Percentiles rank a stretch among this genome's conserved stretches.
phyloP scores from a whole-genome alignment of 1,139 yeast species.

The Entelexis paramagnoliae region DNA sequence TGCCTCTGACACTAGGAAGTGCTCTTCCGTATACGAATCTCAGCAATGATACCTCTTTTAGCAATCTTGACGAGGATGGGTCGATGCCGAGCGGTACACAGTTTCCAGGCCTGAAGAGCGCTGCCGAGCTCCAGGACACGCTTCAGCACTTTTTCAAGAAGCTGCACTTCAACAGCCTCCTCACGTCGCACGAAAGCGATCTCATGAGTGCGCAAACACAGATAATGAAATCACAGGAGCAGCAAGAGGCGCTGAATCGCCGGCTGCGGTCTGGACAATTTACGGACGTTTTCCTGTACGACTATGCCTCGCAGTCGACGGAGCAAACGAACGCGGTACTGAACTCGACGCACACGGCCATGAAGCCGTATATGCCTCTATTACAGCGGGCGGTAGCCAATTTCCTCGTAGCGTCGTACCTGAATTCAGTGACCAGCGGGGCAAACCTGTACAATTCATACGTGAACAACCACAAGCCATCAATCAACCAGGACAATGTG shows the following conservation, averaged over 20 bases:
- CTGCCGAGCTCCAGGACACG: neutral
- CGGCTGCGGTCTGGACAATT: slow-evolving; percentile 10
- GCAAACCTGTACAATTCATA: slow-evolving; percentile 4
- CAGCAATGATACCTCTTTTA: too few relatives aligned
- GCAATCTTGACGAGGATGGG: neutral
- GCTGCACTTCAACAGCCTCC: neutral
- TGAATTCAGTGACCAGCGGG: slow-evolving; percentile 10
- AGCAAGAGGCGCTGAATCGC: slow-evolving; percentile 12
- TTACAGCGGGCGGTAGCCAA: slow-evolving; percentile 7
- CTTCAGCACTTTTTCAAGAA: neutral
- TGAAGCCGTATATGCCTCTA: slow-evolving; percentile 3
- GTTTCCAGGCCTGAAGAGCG: neutral
- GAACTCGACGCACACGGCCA: neutral
- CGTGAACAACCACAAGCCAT: neutral
- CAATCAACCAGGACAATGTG: neutral
- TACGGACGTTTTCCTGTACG: slow-evolving; percentile 2
- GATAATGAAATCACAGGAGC: slow-evolving; percentile 4
- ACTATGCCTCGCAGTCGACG: slow-evolving; percentile 3
- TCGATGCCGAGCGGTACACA: too few relatives aligned
- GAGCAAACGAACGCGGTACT: neutral
- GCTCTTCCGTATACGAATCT: neutral
- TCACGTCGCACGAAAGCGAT: neutral
- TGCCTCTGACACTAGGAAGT: neutral
- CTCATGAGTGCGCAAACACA: neutral
- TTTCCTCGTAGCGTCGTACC: slow-evolving; percentile 9